These are phyloP conservation scores for Pichia insulana DNA, from an alignment of 805 yeast species.

Conservation along the genomic window DNA sequence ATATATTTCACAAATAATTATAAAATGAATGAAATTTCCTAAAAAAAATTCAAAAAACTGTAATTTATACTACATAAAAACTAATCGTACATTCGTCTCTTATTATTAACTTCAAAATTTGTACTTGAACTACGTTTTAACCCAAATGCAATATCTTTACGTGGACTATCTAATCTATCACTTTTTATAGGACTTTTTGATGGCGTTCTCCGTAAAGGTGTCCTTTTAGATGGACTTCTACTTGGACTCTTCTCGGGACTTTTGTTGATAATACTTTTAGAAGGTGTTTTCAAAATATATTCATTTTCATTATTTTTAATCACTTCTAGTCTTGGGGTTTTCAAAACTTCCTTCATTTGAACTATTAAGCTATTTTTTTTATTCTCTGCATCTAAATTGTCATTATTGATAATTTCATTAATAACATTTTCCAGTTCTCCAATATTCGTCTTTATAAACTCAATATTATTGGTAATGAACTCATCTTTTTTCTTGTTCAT, in stretches of 20 bases:
- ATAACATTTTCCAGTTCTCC: not conserved
- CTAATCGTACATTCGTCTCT: not conserved
- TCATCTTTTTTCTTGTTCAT: conserved; percentile 5
- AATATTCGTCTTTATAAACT: not conserved
- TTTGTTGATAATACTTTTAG: not conserved
- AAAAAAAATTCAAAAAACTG: no score
- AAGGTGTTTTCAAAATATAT: not conserved
- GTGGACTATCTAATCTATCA: not conserved
- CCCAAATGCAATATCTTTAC: not conserved
- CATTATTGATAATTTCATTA: not conserved
- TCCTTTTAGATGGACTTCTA: not conserved
- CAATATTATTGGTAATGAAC: conserved; percentile 3
- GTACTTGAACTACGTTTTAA: conserved; percentile 1
- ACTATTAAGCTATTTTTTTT: not conserved
- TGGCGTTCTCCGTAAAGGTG: not conserved
- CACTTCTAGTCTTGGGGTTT: not conserved
- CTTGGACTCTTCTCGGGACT: conserved; percentile 1
- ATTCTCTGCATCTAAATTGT: not conserved
- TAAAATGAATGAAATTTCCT: no score
- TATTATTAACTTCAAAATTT: not conserved
- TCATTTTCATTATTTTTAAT: not conserved
- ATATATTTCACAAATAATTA: no score
- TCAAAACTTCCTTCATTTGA: not conserved
- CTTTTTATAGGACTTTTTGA: not conserved
- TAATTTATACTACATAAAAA: not conserved